Evolutionary conservation across 148 eudicot genomes (phyloP), one percentile per base, ranked within the genome.

Genomic region (Linanthus parryae): DNA sequence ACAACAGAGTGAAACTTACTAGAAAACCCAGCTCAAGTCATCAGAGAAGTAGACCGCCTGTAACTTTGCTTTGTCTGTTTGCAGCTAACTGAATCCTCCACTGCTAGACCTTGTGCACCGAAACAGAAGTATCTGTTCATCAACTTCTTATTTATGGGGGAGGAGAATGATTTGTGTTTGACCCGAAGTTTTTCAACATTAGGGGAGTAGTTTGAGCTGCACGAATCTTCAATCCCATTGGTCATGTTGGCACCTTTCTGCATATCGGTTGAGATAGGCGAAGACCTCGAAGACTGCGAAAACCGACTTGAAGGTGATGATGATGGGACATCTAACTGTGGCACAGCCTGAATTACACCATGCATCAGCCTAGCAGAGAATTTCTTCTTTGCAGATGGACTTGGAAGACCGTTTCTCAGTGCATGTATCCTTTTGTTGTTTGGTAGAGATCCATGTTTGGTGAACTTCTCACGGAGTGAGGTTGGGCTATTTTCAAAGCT

Each of bases 111-210:
- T 62, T 81, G 89, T 58, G 84, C 82, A 10, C 98, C 98, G 51
- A 83, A 86, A 57, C 98, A 91, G 57, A 91, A 69, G 53, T 79
- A 87, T n/a, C 74, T 80, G 52, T 86, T 83, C 84, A 86, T 78
- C 67, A 65, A 55, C 54, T 67, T 67, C 70, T 72, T 67, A 41
- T 72, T 82, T 17, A 77, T 73, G 1, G 97, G 74, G 24, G 65
- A 45, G 1, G 58, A 72, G 24, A 64, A 45, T 1, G 58, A 72
- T 33, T 46, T 74, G 20, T 58, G 72, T 26, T 39, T 67, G 37
- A 22, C 36, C 23, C 51, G 41, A 11, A 63, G 30, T 13, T 63
- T 72, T 30, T 40, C 77, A 10, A 59, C 55, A 45, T 34, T 59
- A 9, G 58, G 56, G n/a, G 76, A 75, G n/a, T 60, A 71, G 42